Evolutionary conservation across 441 rosid genomes (phyloP).

Genomic region (Caryocar brasiliense): DNA sequence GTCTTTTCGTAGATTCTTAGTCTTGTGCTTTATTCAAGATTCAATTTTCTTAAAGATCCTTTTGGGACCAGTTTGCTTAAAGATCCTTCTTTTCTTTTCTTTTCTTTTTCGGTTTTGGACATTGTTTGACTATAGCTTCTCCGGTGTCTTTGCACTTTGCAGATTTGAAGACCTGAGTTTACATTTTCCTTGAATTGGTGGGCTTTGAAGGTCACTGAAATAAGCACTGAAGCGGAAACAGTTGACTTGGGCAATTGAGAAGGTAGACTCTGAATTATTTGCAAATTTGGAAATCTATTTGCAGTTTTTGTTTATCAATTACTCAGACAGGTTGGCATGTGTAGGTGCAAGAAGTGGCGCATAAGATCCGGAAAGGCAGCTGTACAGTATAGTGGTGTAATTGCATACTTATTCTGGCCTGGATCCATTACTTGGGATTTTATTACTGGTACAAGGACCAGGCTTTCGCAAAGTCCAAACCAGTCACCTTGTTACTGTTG

Average conservation of each 20-base stretch:
- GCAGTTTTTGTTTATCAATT: slow-evolving; percentile 4
- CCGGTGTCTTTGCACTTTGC: not conserved
- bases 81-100: not conserved
- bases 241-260: slow-evolving; percentile 17
- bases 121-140: slow-evolving; percentile 3
- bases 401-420: slow-evolving; percentile 51
- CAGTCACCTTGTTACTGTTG: slow-evolving; percentile 22
- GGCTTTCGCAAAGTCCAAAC: slow-evolving; percentile 34
- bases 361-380: slow-evolving; percentile 12
- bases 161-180: slow-evolving; percentile 23
- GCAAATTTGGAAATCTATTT: slow-evolving; percentile 1
- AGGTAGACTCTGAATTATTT: slow-evolving; percentile 10
- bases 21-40: not conserved
- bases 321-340: too few species aligned
- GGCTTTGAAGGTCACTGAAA: slow-evolving; percentile 10
- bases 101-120: not conserved
- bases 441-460: slow-evolving; percentile 36
- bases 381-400: slow-evolving; percentile 5
- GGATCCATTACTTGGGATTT: slow-evolving; percentile 48
- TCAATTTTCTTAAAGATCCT: not conserved
- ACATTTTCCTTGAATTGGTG: not conserved
- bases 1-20: not conserved
- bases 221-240: slow-evolving; percentile 8
- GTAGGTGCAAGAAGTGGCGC: slow-evolving; percentile 23
- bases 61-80: not conserved